Base-by-base conservation (phyloP, 2,329 filamentous ascomycete species). In the Aspergillus fumigatiaffinis region DNA sequence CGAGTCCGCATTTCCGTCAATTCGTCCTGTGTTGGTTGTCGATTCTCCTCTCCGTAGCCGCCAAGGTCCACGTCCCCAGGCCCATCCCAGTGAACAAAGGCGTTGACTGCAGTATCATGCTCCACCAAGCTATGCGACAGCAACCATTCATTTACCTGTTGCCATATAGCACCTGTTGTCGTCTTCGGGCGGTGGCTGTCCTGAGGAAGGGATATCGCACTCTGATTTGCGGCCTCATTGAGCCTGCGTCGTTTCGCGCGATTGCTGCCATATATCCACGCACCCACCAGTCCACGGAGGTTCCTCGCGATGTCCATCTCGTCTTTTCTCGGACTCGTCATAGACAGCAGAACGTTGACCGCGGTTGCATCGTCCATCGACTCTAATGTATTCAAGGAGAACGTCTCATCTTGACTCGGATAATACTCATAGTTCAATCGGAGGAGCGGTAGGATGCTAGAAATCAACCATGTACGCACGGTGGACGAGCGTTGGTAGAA, bases 381-480 rank as follows among this genome's bases (percentile, higher is more conserved):
- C 59, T 84, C 82, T 52, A 87, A 76, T 0, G 79, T 75, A 48
- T 79, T 76, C 49, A 88, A 66, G 8, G 80, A 76, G 7, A 80
- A 66, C 1, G 69, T 61, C 10, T 75, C 73, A 23, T 78, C 70
- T 14, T 68, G 73, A n/a, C 80, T 74, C 0, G 82, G 80, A 58
- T 87, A 86, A 68, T 85, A 87, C 69, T 87, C 84, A 67, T 85
- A 84, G 63, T 84, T 81, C 51, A 86, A 71, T 52, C 85, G 79
- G 25, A 86, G 73, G 7, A 87, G 71, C 6, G 85, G 85, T 41
- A 87, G 72, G 10, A 85, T 76, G 48, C 77, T 81, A 12, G 84
- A 84, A 44, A 87, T 80, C 62, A 84, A 80, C 84, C 84, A 88
- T 53, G 76, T 80, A 58, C 80, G 77, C 48, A 88, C 70, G 57